These are phyloP conservation scores for Aureococcus anophagefferens DNA, from an alignment of 108 stramenopile species.

Conservation along the genomic window DNA sequence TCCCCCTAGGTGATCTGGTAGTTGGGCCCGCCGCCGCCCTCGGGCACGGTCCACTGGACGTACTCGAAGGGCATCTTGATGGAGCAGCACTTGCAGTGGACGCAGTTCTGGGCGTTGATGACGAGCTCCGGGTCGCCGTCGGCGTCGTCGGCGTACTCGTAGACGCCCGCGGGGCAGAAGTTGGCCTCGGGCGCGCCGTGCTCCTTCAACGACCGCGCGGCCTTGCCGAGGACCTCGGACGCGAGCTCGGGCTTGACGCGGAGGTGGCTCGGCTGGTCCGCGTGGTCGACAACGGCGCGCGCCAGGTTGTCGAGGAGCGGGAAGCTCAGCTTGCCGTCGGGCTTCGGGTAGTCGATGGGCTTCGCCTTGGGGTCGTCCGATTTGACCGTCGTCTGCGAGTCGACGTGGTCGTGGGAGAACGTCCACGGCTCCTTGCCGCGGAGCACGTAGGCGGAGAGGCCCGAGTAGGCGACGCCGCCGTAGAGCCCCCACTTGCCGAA, in stretches of 20 bases:
- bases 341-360: too few relatives aligned
- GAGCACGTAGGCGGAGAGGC: conserved; percentile 73
- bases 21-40: conserved; percentile 94
- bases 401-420: conserved; percentile 30
- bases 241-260: conserved; percentile 66
- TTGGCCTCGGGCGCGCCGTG: conserved; percentile 91
- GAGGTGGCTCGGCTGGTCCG: conserved; percentile 96
- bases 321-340: too few relatives aligned
- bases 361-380: conserved; percentile 67
- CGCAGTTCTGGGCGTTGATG: conserved; percentile 95
- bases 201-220: conserved; percentile 45
- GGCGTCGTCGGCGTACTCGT: too few relatives aligned
- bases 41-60: conserved; percentile 98
- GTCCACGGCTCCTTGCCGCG: conserved; percentile 95
- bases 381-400: conserved; percentile 40
- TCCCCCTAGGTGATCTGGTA: conserved; percentile 97
- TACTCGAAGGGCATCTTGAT: too few relatives aligned
- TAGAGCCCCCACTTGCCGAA: conserved; percentile 88
- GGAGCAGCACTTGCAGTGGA: conserved; percentile 99
- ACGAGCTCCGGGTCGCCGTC: conserved; percentile 69
- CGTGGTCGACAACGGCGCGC: conserved; percentile 86
- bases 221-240: conserved; percentile 23
- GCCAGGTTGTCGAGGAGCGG: too few relatives aligned
- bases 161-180: conserved; percentile 98
- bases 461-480: conserved; percentile 80